These are phyloP conservation scores for Boletus reticuloceps DNA, from an alignment of 768 basidiomycete species.

Conservation along the genomic window DNA sequence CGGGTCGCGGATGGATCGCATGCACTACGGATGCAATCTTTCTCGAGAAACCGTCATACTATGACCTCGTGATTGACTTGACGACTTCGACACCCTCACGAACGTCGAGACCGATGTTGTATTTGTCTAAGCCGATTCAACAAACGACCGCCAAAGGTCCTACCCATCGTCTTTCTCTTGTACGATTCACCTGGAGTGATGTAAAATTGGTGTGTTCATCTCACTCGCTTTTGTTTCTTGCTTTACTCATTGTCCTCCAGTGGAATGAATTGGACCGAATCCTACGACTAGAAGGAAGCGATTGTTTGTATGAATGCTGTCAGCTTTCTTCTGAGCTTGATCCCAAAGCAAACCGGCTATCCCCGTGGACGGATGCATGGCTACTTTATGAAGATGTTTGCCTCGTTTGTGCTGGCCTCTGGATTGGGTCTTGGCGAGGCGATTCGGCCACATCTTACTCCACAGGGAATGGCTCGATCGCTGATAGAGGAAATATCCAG, in stretches of 20 bases:
- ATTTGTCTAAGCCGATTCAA: slow-evolving; percentile 50
- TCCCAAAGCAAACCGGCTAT: slow-evolving; percentile 39
- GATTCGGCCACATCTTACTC: slow-evolving; percentile 49
- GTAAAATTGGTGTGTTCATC: slow-evolving; percentile 56
- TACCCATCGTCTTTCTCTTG: slow-evolving; percentile 54
- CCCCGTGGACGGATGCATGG: slow-evolving; percentile 74
- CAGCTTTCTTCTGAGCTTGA: slow-evolving; percentile 29
- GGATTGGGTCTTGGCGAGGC: slow-evolving; percentile 65
- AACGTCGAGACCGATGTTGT: slow-evolving; percentile 64
- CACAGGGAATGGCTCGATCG: slow-evolving; percentile 41
- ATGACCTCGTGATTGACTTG: slow-evolving; percentile 79
- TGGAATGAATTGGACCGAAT: slow-evolving; percentile 80
- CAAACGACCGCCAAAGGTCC: slow-evolving; percentile 38
- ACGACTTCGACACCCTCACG: slow-evolving; percentile 63
- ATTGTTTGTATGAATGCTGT: slow-evolving; percentile 34
- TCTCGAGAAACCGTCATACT: slow-evolving; percentile 74
- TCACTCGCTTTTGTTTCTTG: background rate
- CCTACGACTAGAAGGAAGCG: slow-evolving; percentile 48
- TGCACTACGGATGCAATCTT: slow-evolving; percentile 87
- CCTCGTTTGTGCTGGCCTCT: slow-evolving; percentile 77
- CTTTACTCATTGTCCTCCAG: slow-evolving; percentile 31
- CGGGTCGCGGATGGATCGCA: slow-evolving; percentile 78
- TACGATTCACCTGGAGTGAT: slow-evolving; percentile 84
- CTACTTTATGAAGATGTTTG: slow-evolving; percentile 84
- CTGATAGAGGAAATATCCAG: slow-evolving; percentile 54